phyloP scores from a whole-genome alignment of 106 monocot genomes.

The Gastrodia elata region DNA sequence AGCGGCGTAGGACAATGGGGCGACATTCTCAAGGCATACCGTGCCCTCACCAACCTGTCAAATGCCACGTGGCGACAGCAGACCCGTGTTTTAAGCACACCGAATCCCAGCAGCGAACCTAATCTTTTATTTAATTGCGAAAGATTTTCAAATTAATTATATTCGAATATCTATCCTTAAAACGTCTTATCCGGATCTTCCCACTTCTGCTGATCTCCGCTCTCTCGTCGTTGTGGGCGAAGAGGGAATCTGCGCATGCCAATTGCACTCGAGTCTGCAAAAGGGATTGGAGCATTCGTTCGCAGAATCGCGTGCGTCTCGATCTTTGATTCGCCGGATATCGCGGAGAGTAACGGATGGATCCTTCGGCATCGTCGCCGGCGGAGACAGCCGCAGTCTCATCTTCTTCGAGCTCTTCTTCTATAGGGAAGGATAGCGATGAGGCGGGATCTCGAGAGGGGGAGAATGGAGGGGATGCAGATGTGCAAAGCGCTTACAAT shows the following conservation, averaged over 20 bases:
- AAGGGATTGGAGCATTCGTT: not conserved
- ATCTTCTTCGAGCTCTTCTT: slow-evolving; percentile 14
- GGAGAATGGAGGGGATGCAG: not conserved
- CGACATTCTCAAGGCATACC: not conserved
- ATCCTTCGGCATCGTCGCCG: slow-evolving; percentile 4
- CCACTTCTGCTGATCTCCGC: not conserved
- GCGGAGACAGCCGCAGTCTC: not conserved
- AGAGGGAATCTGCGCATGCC: slow-evolving; percentile 6
- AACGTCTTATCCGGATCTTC: not conserved
- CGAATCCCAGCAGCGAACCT: not conserved
- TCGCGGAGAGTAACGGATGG: slow-evolving; percentile 1
- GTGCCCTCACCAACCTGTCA: not conserved
- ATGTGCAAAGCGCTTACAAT: slow-evolving; percentile 15
- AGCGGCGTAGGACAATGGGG: too few relatives aligned
- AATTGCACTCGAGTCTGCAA: slow-evolving; percentile 8
- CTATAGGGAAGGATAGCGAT: slow-evolving; percentile 19
- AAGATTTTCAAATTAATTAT: too few relatives aligned
- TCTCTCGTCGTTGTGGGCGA: not conserved
- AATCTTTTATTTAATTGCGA: not conserved
- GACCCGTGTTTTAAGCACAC: not conserved
- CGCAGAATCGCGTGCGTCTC: slow-evolving; percentile 3
- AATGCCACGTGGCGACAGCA: not conserved
- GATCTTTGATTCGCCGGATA: slow-evolving; percentile 2
- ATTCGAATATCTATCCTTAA: not conserved
- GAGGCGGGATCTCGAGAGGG: not conserved